phyloP scores from a whole-genome alignment of 345 rosid species.

The Excoecaria cochinchinensis region DNA sequence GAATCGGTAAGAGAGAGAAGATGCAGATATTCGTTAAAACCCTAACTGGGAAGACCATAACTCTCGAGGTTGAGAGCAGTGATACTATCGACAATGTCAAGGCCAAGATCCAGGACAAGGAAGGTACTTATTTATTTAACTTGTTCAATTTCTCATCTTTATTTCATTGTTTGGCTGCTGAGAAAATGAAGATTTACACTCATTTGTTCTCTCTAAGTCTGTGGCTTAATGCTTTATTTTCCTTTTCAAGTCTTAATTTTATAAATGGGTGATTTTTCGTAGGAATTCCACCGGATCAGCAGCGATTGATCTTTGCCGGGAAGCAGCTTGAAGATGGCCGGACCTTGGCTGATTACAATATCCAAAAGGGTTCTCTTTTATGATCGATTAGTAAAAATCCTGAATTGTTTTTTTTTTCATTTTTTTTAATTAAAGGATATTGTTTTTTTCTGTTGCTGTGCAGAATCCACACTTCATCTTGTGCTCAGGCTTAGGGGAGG shows the following conservation, averaged over 20 bases:
- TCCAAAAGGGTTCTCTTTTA: constrained; percentile 6
- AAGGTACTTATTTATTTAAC: constrained; percentile 38
- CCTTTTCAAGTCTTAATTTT: not conserved
- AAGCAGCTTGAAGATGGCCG: constrained; percentile 24
- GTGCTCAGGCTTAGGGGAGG: constrained; percentile 28
- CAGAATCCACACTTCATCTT: constrained; percentile 28
- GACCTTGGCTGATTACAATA: constrained; percentile 18
- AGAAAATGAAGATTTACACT: not conserved
- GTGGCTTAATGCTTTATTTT: too few relatives aligned
- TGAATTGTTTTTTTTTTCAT: too few relatives aligned
- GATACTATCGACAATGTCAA: constrained; percentile 90
- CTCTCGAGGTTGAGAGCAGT: constrained; percentile 92
- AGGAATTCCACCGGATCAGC: constrained; percentile 22
- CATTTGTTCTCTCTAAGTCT: not conserved
- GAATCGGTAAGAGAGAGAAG: not conserved
- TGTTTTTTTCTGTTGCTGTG: not conserved
- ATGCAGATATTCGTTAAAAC: constrained; percentile 97
- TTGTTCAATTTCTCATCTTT: not conserved
- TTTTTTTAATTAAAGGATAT: not conserved
- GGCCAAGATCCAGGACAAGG: constrained; percentile 92
- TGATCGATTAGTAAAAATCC: too few relatives aligned
- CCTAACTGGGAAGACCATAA: constrained; percentile 89
- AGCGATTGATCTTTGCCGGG: constrained; percentile 19
- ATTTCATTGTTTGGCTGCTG: not conserved
- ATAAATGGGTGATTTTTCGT: too few relatives aligned